phyloP scores from a whole-genome alignment of 1,284 basidiomycete genomes.

The Hypsizygus ulmarius region DNA sequence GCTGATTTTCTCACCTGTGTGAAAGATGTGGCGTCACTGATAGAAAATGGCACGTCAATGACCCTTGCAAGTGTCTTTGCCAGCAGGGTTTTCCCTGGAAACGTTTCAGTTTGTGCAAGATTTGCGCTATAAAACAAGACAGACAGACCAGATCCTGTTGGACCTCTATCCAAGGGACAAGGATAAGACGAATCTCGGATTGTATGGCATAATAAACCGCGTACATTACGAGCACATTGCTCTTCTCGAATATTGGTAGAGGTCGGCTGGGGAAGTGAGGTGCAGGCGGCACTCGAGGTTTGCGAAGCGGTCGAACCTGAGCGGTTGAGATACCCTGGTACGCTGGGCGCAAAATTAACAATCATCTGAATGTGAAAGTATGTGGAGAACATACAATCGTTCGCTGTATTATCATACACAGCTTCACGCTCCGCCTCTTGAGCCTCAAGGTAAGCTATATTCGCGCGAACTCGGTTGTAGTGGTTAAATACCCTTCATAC shows the following conservation, averaged over 20 bases:
- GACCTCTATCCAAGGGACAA: slow-evolving; percentile 52
- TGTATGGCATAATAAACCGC: slow-evolving; percentile 24
- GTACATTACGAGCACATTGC: slow-evolving; percentile 87
- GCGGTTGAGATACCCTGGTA: slow-evolving; percentile 38
- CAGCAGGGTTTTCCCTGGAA: slow-evolving; percentile 80
- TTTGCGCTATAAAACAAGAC: background rate
- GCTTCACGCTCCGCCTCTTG: slow-evolving; percentile 36
- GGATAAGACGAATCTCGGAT: slow-evolving; percentile 8
- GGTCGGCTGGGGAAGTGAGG: slow-evolving; percentile 42
- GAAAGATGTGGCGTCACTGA: slow-evolving; percentile 82
- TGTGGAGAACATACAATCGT: slow-evolving; percentile 17
- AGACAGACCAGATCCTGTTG: slow-evolving; percentile 73
- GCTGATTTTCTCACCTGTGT: slow-evolving; percentile 54
- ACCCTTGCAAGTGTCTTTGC: slow-evolving; percentile 83
- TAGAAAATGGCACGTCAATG: slow-evolving; percentile 89
- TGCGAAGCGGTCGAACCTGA: slow-evolving; percentile 52
- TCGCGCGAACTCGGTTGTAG: slow-evolving; percentile 78
- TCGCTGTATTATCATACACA: slow-evolving; percentile 18
- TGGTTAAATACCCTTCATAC: slow-evolving; percentile 82
- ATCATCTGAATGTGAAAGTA: background rate
- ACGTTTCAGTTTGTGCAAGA: slow-evolving; percentile 11
- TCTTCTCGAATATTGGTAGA: slow-evolving; percentile 82
- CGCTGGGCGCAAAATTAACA: background rate
- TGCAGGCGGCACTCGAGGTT: slow-evolving; percentile 31
- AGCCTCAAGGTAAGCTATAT: slow-evolving; percentile 50